Percentiles rank a stretch among this genome's conserved stretches.
phyloP scores from a whole-genome alignment of 371 early-diverging fungal genomes.

The Sporodiniella umbellata region DNA sequence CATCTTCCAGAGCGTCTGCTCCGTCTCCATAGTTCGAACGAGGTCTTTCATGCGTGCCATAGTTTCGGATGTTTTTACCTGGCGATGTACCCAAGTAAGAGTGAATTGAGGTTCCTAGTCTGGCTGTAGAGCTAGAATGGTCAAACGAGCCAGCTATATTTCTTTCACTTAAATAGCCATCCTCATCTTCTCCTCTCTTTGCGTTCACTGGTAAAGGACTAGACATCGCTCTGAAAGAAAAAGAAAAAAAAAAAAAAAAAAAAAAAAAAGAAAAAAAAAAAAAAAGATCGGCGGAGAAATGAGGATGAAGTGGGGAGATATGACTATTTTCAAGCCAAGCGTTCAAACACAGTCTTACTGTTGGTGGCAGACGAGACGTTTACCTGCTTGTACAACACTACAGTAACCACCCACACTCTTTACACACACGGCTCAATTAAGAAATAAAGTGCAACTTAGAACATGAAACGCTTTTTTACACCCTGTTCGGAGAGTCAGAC shows the following conservation, averaged over 20 bases:
- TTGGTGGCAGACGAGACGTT: too few species aligned
- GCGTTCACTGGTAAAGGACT: conserved; percentile 31
- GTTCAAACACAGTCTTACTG: too few species aligned
- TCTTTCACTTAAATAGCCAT: conserved; percentile 9
- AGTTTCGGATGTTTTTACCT: conserved; percentile 17
- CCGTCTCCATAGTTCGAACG: conserved; percentile 23
- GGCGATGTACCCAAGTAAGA: conserved; percentile 35
- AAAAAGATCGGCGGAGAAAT: conserved; percentile 4
- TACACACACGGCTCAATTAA: too few species aligned
- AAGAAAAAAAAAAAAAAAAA: conserved; percentile 1
- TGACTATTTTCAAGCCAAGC: too few species aligned
- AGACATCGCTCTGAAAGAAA: conserved; percentile 10
- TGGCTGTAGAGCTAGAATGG: conserved; percentile 16
- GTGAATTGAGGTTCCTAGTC: conserved; percentile 27
- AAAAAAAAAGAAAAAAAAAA: conserved; percentile 6
- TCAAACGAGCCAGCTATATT: conserved; percentile 24
- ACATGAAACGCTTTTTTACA: too few species aligned
- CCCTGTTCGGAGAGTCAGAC: too few species aligned
- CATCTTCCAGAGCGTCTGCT: conserved; percentile 29
- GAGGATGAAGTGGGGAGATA: neutral
- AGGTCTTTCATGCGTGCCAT: conserved; percentile 18
- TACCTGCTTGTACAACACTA: too few species aligned
- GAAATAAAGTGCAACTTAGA: too few species aligned
- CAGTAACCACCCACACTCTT: too few species aligned
- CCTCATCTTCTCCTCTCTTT: conserved; percentile 12